Evolutionary conservation across 2,329 filamentous ascomycete species (phyloP).

Genomic region (Talaromyces sp.): DNA sequence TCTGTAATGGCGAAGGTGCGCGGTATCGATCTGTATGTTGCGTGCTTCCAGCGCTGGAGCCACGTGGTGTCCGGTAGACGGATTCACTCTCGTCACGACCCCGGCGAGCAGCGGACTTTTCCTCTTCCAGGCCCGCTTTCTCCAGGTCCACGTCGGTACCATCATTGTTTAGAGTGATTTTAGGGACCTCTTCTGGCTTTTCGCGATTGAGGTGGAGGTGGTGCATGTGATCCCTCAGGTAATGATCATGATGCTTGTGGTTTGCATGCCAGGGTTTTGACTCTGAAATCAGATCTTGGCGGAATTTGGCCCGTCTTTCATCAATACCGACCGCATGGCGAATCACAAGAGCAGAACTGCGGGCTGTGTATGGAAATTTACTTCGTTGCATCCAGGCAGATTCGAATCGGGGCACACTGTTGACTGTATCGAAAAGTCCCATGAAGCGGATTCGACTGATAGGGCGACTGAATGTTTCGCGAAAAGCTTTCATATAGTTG

Average conservation of each 20-base stretch:
- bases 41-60: conserved; percentile 24
- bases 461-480: conserved; percentile 75
- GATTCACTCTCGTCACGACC: conserved; percentile 22
- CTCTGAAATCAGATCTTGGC: conserved; percentile 55
- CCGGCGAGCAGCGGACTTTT: not conserved
- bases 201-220: conserved; percentile 10
- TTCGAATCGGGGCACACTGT: conserved; percentile 75
- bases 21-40: conserved; percentile 28
- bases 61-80: conserved; percentile 29
- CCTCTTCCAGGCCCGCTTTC: conserved; percentile 2
- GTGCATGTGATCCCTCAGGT: conserved; percentile 19
- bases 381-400: conserved; percentile 68
- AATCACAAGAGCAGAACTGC: conserved; percentile 54
- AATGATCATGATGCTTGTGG: conserved; percentile 23
- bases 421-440: conserved; percentile 78
- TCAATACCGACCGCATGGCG: conserved; percentile 58
- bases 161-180: conserved; percentile 32
- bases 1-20: conserved; percentile 22
- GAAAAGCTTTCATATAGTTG: conserved; percentile 72
- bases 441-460: conserved; percentile 72
- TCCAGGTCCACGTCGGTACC: conserved; percentile 6
- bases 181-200: conserved; percentile 25
- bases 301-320: conserved; percentile 57
- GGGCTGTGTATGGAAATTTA: conserved; percentile 63
- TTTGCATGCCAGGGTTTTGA: conserved; percentile 31